phyloP scores from a whole-genome alignment of 2,329 filamentous ascomycete species.

The Niveomyces coronatus region DNA sequence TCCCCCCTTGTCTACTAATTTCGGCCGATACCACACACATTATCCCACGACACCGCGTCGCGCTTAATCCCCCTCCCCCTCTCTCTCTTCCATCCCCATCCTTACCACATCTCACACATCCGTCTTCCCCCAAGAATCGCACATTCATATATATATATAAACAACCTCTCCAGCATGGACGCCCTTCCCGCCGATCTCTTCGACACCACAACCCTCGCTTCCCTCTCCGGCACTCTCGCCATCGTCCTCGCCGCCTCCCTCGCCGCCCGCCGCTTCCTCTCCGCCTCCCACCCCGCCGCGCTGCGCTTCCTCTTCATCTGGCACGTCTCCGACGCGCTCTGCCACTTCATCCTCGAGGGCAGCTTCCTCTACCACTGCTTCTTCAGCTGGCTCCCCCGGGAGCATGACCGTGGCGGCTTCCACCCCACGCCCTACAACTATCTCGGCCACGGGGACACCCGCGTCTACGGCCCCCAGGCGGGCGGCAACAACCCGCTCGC shows the following conservation, averaged over 20 bases:
- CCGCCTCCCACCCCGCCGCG: conserved; percentile 40
- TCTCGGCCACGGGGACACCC: conserved; percentile 33
- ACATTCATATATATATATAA: too few relatives aligned
- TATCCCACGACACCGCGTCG: too few relatives aligned
- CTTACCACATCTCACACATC: too few relatives aligned
- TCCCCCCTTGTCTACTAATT: too few relatives aligned
- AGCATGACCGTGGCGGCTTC: conserved; percentile 22
- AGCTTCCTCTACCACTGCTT: conserved; percentile 92
- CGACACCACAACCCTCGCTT: conserved; percentile 49
- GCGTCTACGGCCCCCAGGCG: conserved; percentile 47
- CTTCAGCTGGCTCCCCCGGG: conserved; percentile 43
- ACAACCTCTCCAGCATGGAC: not conserved
- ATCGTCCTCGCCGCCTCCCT: conserved; percentile 40
- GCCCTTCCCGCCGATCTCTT: conserved; percentile 44
- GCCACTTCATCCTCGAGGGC: conserved; percentile 85
- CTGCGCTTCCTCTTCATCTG: conserved; percentile 79
- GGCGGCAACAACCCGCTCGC: conserved; percentile 45
- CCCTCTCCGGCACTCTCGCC: conserved; percentile 43
- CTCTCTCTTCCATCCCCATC: too few relatives aligned
- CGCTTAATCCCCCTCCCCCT: too few relatives aligned
- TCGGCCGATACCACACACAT: too few relatives aligned
- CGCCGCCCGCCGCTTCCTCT: conserved; percentile 35
- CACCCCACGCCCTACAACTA: conserved; percentile 43
- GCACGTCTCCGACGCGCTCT: conserved; percentile 88
- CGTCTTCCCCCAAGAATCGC: too few relatives aligned